Conservation (phyloP, 306 rosid genomes). For the Glycine tomentella region DNA sequence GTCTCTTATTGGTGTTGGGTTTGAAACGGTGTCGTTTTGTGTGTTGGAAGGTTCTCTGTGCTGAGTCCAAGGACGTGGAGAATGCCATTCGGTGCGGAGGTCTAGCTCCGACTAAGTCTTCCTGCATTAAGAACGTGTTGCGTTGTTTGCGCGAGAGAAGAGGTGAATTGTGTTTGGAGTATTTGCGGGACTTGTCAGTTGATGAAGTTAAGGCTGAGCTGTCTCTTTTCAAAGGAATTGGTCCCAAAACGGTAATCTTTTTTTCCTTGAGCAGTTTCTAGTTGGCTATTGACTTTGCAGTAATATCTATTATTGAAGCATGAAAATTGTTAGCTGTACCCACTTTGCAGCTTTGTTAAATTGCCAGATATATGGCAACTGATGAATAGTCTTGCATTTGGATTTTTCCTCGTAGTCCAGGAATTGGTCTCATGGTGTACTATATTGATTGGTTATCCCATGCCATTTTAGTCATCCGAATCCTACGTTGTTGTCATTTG, state of each 20-base stretch:
- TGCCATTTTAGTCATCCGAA: slow-evolving; percentile 1
- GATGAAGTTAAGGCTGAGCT: slow-evolving; percentile 78
- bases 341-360: not conserved
- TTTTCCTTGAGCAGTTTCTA: not conserved
- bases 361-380: not conserved
- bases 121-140: slow-evolving; percentile 76
- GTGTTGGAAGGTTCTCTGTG: slow-evolving; percentile 67
- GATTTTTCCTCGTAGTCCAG: not conserved
- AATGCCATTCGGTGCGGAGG: slow-evolving; percentile 90
- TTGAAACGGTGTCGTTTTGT: slow-evolving; percentile 28
- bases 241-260: slow-evolving; percentile 82
- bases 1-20: not conserved
- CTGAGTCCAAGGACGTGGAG: slow-evolving; percentile 69
- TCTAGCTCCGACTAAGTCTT: slow-evolving; percentile 81
- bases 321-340: not conserved
- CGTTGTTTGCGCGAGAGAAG: slow-evolving; percentile 72
- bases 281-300: too few species aligned
- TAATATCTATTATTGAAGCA: too few species aligned
- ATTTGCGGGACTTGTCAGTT: slow-evolving; percentile 67
- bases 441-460: too few species aligned
- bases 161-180: slow-evolving; percentile 84
- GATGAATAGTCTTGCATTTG: slow-evolving; percentile 22
- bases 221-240: slow-evolving; percentile 86
- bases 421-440: too few species aligned
- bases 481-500: not conserved